phyloP scores from a whole-genome alignment of 2,329 filamentous ascomycete species.

The Fusarium nurragi region DNA sequence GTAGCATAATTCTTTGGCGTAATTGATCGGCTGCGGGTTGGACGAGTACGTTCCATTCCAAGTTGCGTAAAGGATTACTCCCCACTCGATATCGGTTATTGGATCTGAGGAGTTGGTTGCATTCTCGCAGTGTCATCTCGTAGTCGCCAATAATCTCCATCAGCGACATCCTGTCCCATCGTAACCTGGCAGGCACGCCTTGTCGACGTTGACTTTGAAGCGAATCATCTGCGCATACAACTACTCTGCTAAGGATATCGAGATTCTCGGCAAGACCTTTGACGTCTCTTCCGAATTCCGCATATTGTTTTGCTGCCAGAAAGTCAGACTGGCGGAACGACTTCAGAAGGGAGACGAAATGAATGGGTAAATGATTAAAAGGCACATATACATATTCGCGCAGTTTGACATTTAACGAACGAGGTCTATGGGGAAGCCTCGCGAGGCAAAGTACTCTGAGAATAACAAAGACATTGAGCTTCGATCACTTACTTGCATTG shows the following conservation, averaged over 20 bases:
- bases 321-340: slow-evolving; percentile 4
- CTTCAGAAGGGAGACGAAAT: neutral
- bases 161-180: slow-evolving; percentile 41
- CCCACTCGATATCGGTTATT: slow-evolving; percentile 46
- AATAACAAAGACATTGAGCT: neutral
- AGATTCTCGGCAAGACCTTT: slow-evolving; percentile 46
- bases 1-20: slow-evolving; percentile 46
- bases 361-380: neutral
- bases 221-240: slow-evolving; percentile 43
- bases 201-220: slow-evolving; percentile 40
- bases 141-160: slow-evolving; percentile 48
- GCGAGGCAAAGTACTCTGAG: slow-evolving; percentile 16
- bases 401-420: neutral
- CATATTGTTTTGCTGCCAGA: slow-evolving; percentile 45
- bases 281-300: slow-evolving; percentile 48
- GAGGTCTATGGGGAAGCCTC: slow-evolving; percentile 24
- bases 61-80: slow-evolving; percentile 44
- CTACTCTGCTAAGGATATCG: slow-evolving; percentile 45
- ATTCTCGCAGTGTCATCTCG: slow-evolving; percentile 47
- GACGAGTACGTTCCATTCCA: slow-evolving; percentile 51
- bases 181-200: slow-evolving; percentile 30
- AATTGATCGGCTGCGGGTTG: slow-evolving; percentile 48
- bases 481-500: slow-evolving; percentile 47
- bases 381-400: neutral
- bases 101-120: slow-evolving; percentile 41